These are phyloP conservation scores for Linum lewisii DNA, from an alignment of 345 rosid genomes.

Conservation along the genomic window DNA sequence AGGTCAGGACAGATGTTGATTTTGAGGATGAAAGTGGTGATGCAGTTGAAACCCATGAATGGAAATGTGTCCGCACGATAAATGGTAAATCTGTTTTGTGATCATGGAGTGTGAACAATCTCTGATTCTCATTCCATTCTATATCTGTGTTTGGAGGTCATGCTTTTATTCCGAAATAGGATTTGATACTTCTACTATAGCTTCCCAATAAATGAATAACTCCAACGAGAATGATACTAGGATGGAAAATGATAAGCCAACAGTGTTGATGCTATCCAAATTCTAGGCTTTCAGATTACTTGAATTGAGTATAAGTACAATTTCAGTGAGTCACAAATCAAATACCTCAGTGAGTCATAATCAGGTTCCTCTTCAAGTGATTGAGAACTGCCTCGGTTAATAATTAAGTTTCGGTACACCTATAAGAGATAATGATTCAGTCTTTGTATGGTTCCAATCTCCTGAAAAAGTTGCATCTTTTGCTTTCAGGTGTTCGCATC, in stretches of 20 bases:
- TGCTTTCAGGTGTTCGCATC: constrained; percentile 80
- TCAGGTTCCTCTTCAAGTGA: background rate
- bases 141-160: no score
- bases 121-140: no score
- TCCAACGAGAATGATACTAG: background rate
- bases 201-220: background rate
- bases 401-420: background rate
- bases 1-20: constrained; percentile 30
- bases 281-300: no score
- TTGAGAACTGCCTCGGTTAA: background rate
- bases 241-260: background rate
- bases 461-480: background rate
- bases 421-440: no score
- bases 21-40: constrained; percentile 69
- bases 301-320: background rate
- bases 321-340: no score
- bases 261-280: background rate
- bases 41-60: constrained; percentile 76
- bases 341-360: no score
- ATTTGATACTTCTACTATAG: no score
- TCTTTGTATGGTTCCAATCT: background rate
- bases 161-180: no score
- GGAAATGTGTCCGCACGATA: constrained; percentile 85
- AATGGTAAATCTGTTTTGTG: constrained; percentile 38
- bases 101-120: no score